A percentile compares a stretch with the other conserved stretches of the same genome.
Conservation (phyloP, 345 rosid genomes). For the thale cress (Arabidopsis thaliana) region DNA sequence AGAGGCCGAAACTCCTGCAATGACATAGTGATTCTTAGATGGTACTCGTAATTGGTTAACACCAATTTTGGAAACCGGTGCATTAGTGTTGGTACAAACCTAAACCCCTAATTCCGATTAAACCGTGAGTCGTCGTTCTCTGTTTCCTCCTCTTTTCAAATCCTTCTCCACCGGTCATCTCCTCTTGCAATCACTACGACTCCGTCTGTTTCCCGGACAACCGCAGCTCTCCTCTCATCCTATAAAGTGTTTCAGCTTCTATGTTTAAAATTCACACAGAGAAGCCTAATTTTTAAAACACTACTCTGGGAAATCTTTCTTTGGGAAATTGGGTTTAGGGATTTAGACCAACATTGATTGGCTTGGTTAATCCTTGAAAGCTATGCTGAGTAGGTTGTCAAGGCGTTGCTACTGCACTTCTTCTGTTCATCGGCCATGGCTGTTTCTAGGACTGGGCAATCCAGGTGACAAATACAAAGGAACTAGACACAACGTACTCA, state of each 20-base stretch:
- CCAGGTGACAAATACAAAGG: slow-evolving; percentile 86
- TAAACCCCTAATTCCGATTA: no score
- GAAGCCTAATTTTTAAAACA: not conserved
- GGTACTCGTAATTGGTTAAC: no score
- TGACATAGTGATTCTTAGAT: no score
- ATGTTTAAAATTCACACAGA: not conserved
- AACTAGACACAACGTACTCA: slow-evolving; percentile 78
- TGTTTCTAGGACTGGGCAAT: slow-evolving; percentile 84
- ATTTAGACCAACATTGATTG: not conserved
- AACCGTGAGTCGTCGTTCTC: no score
- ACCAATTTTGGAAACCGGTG: no score
- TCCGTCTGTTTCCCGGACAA: not conserved
- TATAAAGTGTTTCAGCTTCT: not conserved
- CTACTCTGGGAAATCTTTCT: slow-evolving; percentile 1
- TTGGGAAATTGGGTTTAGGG: slow-evolving; percentile 1
- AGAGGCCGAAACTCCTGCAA: no score
- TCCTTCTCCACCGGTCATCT: not conserved
- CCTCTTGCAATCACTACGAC: not conserved
- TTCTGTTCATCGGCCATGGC: slow-evolving; percentile 66
- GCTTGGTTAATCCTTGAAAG: not conserved
- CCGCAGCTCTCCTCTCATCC: not conserved
- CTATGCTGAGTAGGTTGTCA: slow-evolving; percentile 39
- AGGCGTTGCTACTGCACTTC: slow-evolving; percentile 63
- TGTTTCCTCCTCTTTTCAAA: not conserved
- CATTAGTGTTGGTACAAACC: no score